A percentile compares a stretch with the other conserved stretches of the same genome.
Conservation (phyloP, 176 grass and related monocot species). For the Pontederia crassipes region DNA sequence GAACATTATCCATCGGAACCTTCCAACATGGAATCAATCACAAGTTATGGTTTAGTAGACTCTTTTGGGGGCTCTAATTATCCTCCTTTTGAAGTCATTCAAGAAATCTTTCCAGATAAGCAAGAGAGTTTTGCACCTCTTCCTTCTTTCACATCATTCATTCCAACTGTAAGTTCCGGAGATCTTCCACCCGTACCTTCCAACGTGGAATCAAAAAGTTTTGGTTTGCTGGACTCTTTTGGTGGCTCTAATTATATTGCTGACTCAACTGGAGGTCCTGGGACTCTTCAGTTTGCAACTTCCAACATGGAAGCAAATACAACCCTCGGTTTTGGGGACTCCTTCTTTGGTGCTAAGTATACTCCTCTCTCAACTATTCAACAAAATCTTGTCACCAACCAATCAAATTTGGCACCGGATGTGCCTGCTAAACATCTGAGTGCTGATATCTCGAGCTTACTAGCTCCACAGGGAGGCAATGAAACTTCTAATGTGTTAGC, state of each 20-base stretch:
- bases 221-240: conserved; percentile 72
- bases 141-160: conserved; percentile 33
- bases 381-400: conserved; percentile 37
- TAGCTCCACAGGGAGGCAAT: background rate
- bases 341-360: conserved; percentile 52
- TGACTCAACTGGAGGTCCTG: conserved; percentile 6
- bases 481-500: background rate
- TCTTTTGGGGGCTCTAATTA: conserved; percentile 51
- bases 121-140: conserved; percentile 38
- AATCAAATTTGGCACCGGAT: conserved; percentile 18
- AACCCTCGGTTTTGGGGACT: conserved; percentile 69
- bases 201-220: conserved; percentile 32
- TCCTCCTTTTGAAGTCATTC: conserved; percentile 38
- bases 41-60: conserved; percentile 72
- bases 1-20: conserved; percentile 4
- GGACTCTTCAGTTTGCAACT: conserved; percentile 6
- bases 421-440: background rate
- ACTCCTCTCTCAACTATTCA: conserved; percentile 20
- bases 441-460: conserved; percentile 1
- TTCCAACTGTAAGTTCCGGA: conserved; percentile 8
- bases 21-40: conserved; percentile 20
- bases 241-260: conserved; percentile 45
- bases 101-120: conserved; percentile 33
- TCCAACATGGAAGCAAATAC: conserved; percentile 22
- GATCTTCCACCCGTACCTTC: conserved; percentile 8